Evolutionary conservation across 2,329 filamentous ascomycete species (phyloP).

Genomic region (Talaromyces sp.): DNA sequence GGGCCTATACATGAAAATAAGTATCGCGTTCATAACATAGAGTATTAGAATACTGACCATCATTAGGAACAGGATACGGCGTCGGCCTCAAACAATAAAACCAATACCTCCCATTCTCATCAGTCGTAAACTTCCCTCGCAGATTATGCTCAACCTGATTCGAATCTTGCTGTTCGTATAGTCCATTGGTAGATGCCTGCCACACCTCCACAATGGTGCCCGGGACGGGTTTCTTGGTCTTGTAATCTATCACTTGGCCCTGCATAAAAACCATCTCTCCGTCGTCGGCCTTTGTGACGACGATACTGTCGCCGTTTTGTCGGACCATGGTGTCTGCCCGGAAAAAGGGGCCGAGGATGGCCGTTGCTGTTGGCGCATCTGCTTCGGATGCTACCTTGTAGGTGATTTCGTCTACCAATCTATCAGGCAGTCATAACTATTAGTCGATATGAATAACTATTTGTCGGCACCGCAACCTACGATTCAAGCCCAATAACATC

Average conservation of each 20-base stretch:
- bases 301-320: conserved; percentile 68
- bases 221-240: conserved; percentile 63
- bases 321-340: conserved; percentile 68
- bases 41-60: conserved; percentile 37
- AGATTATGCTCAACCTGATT: conserved; percentile 71
- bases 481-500: conserved; percentile 61
- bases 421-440: conserved; percentile 39
- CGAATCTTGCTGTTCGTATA: conserved; percentile 71
- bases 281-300: conserved; percentile 46
- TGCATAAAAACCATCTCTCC: conserved; percentile 64
- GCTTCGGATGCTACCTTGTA: conserved; percentile 59
- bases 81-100: conserved; percentile 63
- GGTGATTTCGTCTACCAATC: conserved; percentile 77
- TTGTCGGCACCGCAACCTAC: conserved; percentile 32
- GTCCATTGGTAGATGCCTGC: conserved; percentile 73
- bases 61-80: conserved; percentile 56
- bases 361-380: conserved; percentile 65
- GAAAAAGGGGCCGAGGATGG: conserved; percentile 86
- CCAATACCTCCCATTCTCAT: conserved; percentile 62
- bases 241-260: conserved; percentile 58
- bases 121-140: conserved; percentile 69
- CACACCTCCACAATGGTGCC: conserved; percentile 72
- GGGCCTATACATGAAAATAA: conserved; percentile 43
- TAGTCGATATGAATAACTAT: background rate
- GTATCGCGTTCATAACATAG: conserved; percentile 17